A percentile compares a stretch with the other conserved stretches of the same genome.
phyloP scores from a whole-genome alignment of 768 basidiomycete species.

The Suillus tomentosus region DNA sequence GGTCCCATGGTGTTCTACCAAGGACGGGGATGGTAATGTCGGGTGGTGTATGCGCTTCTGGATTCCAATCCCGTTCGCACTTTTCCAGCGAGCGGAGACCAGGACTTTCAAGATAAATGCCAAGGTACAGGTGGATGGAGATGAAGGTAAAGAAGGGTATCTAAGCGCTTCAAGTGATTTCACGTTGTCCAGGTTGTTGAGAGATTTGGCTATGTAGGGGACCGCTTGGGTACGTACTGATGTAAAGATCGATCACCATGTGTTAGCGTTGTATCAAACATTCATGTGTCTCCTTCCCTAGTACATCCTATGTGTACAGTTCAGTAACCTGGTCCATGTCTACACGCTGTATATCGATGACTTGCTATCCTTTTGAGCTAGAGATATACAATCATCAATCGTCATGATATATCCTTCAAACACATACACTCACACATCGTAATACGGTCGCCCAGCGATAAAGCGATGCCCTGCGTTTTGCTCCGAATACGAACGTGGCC shows the following conservation, averaged over 20 bases:
- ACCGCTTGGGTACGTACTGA: neutral
- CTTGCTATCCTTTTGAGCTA: constrained; percentile 1
- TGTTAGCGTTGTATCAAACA: neutral
- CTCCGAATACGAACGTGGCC: constrained; percentile 77
- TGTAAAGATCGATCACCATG: neutral
- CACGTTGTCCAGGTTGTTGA: constrained; percentile 46
- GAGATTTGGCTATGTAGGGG: neutral
- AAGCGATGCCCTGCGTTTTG: constrained; percentile 93
- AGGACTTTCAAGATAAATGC: constrained; percentile 42
- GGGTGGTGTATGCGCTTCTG: constrained; percentile 27
- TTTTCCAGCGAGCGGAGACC: constrained; percentile 50
- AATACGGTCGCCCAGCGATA: neutral
- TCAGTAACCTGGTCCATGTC: neutral
- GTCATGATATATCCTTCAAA: neutral
- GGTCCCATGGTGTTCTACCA: constrained; percentile 13
- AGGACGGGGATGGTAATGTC: neutral
- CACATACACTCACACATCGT: neutral
- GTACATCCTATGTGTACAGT: neutral
- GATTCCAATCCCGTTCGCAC: constrained; percentile 47
- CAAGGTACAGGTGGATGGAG: constrained; percentile 37
- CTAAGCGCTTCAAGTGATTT: constrained; percentile 35
- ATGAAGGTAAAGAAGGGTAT: neutral
- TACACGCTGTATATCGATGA: neutral
- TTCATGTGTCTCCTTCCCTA: neutral
- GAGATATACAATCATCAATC: neutral